phyloP scores from a whole-genome alignment of 2,329 filamentous ascomycete genomes.

The Diaporthe aspalathi region DNA sequence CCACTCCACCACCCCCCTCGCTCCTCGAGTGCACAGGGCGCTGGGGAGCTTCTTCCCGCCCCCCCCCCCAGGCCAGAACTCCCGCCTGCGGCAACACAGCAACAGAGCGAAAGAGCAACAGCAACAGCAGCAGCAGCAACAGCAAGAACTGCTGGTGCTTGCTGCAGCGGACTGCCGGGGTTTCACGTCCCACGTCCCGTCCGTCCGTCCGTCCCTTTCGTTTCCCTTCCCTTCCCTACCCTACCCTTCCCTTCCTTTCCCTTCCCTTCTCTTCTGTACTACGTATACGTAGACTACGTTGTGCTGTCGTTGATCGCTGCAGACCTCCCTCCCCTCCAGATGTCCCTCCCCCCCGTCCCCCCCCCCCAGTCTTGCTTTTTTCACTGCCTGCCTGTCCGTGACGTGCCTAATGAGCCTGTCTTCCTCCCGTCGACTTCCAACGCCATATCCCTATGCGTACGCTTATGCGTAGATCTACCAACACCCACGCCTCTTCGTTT shows the following conservation, averaged over 20 bases:
- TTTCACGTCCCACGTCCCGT: constrained; percentile 24
- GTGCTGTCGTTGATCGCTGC: constrained; percentile 10
- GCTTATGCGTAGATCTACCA: no score
- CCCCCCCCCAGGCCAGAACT: background rate
- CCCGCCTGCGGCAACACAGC: constrained; percentile 10
- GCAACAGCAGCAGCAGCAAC: no score
- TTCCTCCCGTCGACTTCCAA: background rate
- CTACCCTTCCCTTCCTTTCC: no score
- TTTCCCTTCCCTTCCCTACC: no score
- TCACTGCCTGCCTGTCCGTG: background rate
- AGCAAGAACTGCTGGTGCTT: no score
- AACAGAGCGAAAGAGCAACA: constrained; percentile 18
- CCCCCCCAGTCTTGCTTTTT: background rate
- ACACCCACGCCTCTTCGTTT: background rate
- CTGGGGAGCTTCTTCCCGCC: constrained; percentile 14
- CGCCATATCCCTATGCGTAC: background rate
- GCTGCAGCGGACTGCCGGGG: constrained; percentile 21
- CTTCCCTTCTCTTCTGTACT: no score
- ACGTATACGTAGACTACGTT: no score
- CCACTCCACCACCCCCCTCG: constrained; percentile 27
- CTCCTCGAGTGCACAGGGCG: constrained; percentile 37
- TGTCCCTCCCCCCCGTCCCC: background rate
- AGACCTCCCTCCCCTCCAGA: constrained; percentile 27
- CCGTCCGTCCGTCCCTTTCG: no score
- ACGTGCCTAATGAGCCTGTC: background rate